Evolutionary conservation across 345 rosid genomes (phyloP).

Genomic region (Hypericum perforatum): DNA sequence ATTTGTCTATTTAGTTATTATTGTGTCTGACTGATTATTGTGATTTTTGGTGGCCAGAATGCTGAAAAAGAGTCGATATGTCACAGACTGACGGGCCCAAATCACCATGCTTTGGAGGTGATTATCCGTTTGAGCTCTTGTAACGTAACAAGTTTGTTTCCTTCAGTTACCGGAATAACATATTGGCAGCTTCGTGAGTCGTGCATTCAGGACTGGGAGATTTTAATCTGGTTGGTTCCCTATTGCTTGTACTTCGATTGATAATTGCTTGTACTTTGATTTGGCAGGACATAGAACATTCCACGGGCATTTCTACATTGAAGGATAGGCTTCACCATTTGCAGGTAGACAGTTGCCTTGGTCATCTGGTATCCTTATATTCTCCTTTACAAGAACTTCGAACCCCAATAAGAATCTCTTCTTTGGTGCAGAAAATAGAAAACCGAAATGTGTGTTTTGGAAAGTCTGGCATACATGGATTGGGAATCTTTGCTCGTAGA

Average conservation of each 20-base stretch:
- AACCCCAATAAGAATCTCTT: slow-evolving; percentile 10
- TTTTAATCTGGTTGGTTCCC: not conserved
- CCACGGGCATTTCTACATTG: slow-evolving; percentile 48
- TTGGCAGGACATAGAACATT: slow-evolving; percentile 49
- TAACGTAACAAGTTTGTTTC: slow-evolving; percentile 29
- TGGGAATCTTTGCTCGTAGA: slow-evolving; percentile 92
- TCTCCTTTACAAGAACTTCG: slow-evolving; percentile 8
- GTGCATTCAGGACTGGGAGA: too few species aligned
- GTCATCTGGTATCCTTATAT: slow-evolving; percentile 1
- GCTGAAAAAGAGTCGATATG: slow-evolving; percentile 36
- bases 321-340: slow-evolving; percentile 66
- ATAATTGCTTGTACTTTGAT: not conserved
- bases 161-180: slow-evolving; percentile 2
- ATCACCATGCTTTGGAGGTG: slow-evolving; percentile 46
- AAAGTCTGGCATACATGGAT: slow-evolving; percentile 96
- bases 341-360: slow-evolving; percentile 40
- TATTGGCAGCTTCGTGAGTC: not conserved
- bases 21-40: not conserved
- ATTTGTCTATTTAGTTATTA: too few species aligned
- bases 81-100: slow-evolving; percentile 59
- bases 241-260: slow-evolving; percentile 8
- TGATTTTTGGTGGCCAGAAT: slow-evolving; percentile 34
- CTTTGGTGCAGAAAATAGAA: slow-evolving; percentile 56
- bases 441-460: slow-evolving; percentile 80
- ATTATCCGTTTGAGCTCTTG: slow-evolving; percentile 37